A percentile compares a stretch with the other conserved stretches of the same genome.
phyloP scores from a whole-genome alignment of 1,284 basidiomycete species.

The Puccinia horiana region DNA sequence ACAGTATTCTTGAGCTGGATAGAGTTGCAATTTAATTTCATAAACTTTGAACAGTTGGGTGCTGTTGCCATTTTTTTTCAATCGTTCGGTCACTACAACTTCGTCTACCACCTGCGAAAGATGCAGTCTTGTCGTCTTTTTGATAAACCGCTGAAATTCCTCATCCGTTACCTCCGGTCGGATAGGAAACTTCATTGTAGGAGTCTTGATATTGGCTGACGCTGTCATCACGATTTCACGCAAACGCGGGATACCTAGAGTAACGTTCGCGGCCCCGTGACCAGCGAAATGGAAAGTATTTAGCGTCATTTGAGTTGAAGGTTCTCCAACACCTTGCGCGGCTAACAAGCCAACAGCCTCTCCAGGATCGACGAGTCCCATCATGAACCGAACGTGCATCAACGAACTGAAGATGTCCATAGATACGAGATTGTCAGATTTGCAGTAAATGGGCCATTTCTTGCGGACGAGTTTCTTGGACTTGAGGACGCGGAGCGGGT shows the following conservation, averaged over 20 bases:
- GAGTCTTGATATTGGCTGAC: constrained; percentile 92
- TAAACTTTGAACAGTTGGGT: constrained; percentile 74
- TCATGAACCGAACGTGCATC: constrained; percentile 88
- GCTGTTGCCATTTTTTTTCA: constrained; percentile 66
- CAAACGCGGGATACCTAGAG: constrained; percentile 95
- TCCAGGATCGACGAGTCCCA: constrained; percentile 90
- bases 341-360: constrained; percentile 96
- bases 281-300: constrained; percentile 99
- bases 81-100: constrained; percentile 77
- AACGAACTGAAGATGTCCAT: constrained; percentile 71
- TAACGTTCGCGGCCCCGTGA: constrained; percentile 98
- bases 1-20: constrained; percentile 79
- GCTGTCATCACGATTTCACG: constrained; percentile 99
- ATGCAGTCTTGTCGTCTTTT: constrained; percentile 79
- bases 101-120: constrained; percentile 86
- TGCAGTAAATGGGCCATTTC: constrained; percentile 57
- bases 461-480: constrained; percentile 63
- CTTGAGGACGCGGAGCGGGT: constrained; percentile 74
- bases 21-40: constrained; percentile 80
- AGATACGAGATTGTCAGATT: constrained; percentile 64
- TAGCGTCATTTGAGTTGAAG: constrained; percentile 99
- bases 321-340: constrained; percentile 98
- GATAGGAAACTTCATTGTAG: constrained; percentile 92
- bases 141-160: constrained; percentile 79
- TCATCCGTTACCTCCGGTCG: constrained; percentile 64